A percentile compares a stretch with the other conserved stretches of the same genome.
Conservation (phyloP, 176 grass and related monocot genomes). For the Panicum miliaceum region DNA sequence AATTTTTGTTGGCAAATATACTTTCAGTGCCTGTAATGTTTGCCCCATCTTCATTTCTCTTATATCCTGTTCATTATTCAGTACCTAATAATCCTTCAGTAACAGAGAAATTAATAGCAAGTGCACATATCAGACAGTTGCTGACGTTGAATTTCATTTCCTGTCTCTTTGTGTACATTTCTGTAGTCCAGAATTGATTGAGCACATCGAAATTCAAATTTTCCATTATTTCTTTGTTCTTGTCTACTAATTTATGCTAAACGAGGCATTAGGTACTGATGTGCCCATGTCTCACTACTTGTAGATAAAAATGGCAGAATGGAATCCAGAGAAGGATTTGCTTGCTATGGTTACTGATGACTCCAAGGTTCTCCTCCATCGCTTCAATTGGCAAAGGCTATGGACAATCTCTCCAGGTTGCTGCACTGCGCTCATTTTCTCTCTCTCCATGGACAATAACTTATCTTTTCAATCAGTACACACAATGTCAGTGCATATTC, state of each 20-base stretch:
- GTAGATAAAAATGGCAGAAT: conserved; percentile 92
- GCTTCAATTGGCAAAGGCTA: conserved; percentile 99
- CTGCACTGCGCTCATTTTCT: background rate
- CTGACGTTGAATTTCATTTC: background rate
- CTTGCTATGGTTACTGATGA: conserved; percentile 97
- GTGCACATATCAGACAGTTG: background rate
- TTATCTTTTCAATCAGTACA: conserved; percentile 1
- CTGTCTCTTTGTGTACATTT: background rate
- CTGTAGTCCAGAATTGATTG: background rate
- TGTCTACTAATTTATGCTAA: conserved; percentile 17
- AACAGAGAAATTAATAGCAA: background rate
- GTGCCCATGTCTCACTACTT: conserved; percentile 11
- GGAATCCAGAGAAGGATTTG: conserved; percentile 97
- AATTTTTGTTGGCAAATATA: background rate
- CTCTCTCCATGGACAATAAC: background rate
- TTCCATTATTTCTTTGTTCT: conserved; percentile 10
- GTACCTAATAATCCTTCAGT: background rate
- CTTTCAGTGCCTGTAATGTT: background rate
- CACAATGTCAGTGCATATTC: background rate
- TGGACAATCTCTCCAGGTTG: conserved; percentile 87
- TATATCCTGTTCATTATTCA: background rate
- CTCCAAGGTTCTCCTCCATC: conserved; percentile 87
- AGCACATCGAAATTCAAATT: background rate
- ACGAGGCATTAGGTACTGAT: background rate
- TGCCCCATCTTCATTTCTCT: background rate